phyloP scores from a whole-genome alignment of 1,284 basidiomycete genomes.

The Mycena sp. region DNA sequence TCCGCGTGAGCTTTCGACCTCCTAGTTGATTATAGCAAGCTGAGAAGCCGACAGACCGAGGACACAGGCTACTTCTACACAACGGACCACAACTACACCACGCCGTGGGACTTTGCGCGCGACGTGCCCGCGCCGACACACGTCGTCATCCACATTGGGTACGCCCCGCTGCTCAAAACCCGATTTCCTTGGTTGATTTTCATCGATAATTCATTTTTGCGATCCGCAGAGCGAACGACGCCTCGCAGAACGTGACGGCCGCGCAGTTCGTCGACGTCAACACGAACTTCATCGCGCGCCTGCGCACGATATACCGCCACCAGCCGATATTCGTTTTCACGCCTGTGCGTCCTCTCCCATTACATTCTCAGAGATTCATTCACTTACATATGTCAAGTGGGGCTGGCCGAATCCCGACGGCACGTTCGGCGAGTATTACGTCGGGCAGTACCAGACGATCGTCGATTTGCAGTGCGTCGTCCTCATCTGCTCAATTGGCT shows the following conservation, averaged over 20 bases:
- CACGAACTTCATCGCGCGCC: conserved; percentile 52
- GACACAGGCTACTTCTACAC: conserved; percentile 65
- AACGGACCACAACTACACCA: conserved; percentile 66
- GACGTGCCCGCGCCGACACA: conserved; percentile 60
- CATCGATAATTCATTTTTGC: neutral
- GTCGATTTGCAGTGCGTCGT: conserved; percentile 51
- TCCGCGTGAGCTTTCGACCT: conserved; percentile 41
- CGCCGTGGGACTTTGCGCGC: conserved; percentile 62
- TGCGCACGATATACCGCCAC: conserved; percentile 54
- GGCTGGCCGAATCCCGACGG: conserved; percentile 65
- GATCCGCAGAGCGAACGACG: conserved; percentile 53
- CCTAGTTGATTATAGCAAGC: neutral
- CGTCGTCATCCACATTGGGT: conserved; percentile 66
- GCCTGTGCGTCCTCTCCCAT: conserved; percentile 45
- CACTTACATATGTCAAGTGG: conserved; percentile 47
- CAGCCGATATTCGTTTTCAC: conserved; percentile 65
- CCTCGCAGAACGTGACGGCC: conserved; percentile 54
- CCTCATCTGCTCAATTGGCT: conserved; percentile 2
- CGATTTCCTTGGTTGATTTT: neutral
- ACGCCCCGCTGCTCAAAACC: neutral
- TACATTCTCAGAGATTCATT: neutral
- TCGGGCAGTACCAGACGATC: conserved; percentile 56
- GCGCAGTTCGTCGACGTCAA: conserved; percentile 59
- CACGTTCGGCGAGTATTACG: conserved; percentile 57
- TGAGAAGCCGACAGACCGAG: conserved; percentile 53